Evolutionary conservation across 768 basidiomycete genomes (phyloP), one percentile per base, ranked within the genome.

Genomic region (Lentinula boryana): DNA sequence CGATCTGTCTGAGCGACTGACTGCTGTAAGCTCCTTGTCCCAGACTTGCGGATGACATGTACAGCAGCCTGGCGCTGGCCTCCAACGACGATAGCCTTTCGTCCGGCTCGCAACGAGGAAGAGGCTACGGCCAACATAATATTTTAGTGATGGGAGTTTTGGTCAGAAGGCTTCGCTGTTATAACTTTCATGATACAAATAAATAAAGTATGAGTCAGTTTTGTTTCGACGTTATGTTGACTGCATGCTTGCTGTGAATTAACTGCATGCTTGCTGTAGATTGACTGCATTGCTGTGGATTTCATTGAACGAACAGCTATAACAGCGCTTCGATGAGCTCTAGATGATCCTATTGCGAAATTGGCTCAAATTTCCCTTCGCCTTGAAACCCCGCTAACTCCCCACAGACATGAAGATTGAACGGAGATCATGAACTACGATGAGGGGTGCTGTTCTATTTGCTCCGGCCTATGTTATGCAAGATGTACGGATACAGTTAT

Each of bases 1-100:
- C 89, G 76, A 76, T 91, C 89, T 5, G 88, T 88, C 70, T 91
- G 89, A 8, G 87, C 85, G 61, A 82, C 79, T 63, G 83, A 82
- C 66, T 86, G 85, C 21, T 56, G 55, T 56, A 87, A 76, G 56
- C 72, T 74, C 50, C 84, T 58, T 31, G 40, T 44, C 75, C 56
- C 73, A 67, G 27, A 72, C 60, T 68, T 74, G 51, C 76, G 72
- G 33, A 81, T 71, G 18, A 73, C 77, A 1, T 70, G 74, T 18
- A 75, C 63, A 4, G 72, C 77, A 49, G 77, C 75, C 60, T 80
- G 81, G 60, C 78, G 77, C 61, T 76, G 79, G 35, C 78, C 76
- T 44, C 81, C 80, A 50, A 84, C 75, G 50, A 60, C 48, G 60
- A 81, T 68, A 48, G 80, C 80, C 60, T 80, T 81, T 44, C 76